Evolutionary conservation across 129 eudicot genomes (phyloP).

Genomic region (Scalesia atractyloides): DNA sequence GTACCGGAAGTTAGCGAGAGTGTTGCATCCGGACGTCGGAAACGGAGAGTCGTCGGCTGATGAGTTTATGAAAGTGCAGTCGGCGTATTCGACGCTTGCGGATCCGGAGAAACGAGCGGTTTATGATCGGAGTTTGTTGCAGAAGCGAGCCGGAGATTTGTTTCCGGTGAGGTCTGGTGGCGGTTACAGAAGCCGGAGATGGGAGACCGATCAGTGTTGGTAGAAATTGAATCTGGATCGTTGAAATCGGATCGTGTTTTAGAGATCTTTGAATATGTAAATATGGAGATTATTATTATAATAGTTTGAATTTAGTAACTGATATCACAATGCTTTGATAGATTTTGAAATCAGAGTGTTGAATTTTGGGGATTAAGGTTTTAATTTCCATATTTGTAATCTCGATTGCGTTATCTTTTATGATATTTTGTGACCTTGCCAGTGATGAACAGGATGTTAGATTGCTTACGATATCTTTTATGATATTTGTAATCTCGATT

Average conservation of each 20-base stretch:
- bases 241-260: constrained; percentile 9
- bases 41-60: constrained; percentile 38
- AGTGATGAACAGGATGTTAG: too few relatives aligned
- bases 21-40: constrained; percentile 67
- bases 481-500: too few relatives aligned
- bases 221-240: constrained; percentile 24
- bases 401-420: too few relatives aligned
- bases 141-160: constrained; percentile 24
- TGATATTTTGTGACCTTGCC: too few relatives aligned
- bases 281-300: too few relatives aligned
- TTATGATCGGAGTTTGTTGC: constrained; percentile 56
- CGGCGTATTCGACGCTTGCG: constrained; percentile 64
- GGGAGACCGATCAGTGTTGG: constrained; percentile 94
- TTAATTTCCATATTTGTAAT: too few relatives aligned
- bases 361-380: too few relatives aligned
- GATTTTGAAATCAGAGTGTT: too few relatives aligned
- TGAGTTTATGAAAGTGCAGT: constrained; percentile 61
- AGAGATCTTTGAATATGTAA: constrained; percentile 1
- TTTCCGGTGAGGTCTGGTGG: constrained; percentile 18
- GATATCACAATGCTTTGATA: too few relatives aligned
- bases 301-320: too few relatives aligned
- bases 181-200: constrained; percentile 30
- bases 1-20: constrained; percentile 64
- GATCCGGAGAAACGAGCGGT: constrained; percentile 73
- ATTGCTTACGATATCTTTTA: too few relatives aligned